Conservation (phyloP, 345 rosid species). For the Corchorus capsularis region DNA sequence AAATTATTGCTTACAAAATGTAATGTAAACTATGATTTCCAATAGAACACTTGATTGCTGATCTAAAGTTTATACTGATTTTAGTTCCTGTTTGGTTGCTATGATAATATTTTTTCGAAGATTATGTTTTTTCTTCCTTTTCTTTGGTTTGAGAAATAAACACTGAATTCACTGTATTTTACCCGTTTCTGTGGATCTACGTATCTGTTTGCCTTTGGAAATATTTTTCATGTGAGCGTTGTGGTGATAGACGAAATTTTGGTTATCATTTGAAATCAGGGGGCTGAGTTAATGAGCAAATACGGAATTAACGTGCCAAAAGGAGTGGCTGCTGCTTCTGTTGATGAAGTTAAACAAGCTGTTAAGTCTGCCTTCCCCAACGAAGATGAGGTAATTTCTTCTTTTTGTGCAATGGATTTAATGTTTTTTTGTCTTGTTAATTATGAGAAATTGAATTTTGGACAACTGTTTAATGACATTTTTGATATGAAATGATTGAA, state of each 20-base stretch:
- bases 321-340: conserved; percentile 80
- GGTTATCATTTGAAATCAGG: conserved; percentile 41
- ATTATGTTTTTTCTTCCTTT: neutral
- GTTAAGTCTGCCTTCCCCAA: conserved; percentile 63
- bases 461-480: neutral
- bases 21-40: neutral
- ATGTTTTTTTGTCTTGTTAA: neutral
- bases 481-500: neutral
- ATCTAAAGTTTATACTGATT: neutral
- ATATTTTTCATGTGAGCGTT: neutral
- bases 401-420: neutral
- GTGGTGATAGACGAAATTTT: conserved; percentile 5
- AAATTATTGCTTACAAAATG: neutral
- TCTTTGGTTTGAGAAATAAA: neutral
- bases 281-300: conserved; percentile 92
- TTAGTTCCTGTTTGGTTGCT: conserved; percentile 14
- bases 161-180: neutral
- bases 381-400: conserved; percentile 62
- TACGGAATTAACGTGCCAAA: conserved; percentile 90
- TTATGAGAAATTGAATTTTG: neutral
- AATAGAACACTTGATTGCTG: neutral
- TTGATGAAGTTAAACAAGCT: conserved; percentile 63
- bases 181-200: conserved; percentile 9
- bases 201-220: neutral
- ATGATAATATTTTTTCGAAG: neutral